phyloP scores from a whole-genome alignment of 2,329 filamentous ascomycete genomes.

The Botrytis deweyae region DNA sequence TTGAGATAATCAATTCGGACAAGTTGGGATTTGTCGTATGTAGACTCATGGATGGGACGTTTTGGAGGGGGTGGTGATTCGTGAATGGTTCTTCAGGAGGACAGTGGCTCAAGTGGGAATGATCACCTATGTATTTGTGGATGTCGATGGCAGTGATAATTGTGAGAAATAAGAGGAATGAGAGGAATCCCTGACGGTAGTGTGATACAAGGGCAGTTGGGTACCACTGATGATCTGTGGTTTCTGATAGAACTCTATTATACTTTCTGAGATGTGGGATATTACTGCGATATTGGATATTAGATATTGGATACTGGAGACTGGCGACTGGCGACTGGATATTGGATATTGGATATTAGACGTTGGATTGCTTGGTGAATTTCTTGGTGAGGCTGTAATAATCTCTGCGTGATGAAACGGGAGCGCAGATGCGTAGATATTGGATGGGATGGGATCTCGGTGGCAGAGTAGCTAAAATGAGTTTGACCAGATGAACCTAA shows the following conservation, averaged over 20 bases:
- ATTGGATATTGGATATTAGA: not conserved
- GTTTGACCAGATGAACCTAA: not conserved
- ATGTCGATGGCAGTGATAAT: conserved; percentile 5
- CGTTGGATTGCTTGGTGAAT: not conserved
- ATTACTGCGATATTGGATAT: not conserved
- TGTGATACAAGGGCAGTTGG: not conserved
- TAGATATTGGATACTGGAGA: not conserved
- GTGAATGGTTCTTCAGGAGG: conserved; percentile 1
- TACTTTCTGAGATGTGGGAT: conserved; percentile 12
- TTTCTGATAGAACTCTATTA: conserved; percentile 1
- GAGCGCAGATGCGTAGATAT: not conserved
- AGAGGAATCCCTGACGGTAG: not conserved
- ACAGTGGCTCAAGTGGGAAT: not conserved
- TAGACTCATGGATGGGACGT: not conserved
- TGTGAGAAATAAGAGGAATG: not conserved
- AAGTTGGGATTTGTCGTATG: not conserved
- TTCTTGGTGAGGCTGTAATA: not conserved
- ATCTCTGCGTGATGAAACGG: not conserved
- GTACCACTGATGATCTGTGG: not conserved
- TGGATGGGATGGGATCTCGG: no score
- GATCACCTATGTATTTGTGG: conserved; percentile 1
- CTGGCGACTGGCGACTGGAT: no score
- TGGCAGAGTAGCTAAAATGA: not conserved
- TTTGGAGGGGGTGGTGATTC: not conserved
- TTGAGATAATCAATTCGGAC: conserved; percentile 10